Conservation (phyloP, 2,329 filamentous ascomycete species). For the Claviceps paspali region DNA sequence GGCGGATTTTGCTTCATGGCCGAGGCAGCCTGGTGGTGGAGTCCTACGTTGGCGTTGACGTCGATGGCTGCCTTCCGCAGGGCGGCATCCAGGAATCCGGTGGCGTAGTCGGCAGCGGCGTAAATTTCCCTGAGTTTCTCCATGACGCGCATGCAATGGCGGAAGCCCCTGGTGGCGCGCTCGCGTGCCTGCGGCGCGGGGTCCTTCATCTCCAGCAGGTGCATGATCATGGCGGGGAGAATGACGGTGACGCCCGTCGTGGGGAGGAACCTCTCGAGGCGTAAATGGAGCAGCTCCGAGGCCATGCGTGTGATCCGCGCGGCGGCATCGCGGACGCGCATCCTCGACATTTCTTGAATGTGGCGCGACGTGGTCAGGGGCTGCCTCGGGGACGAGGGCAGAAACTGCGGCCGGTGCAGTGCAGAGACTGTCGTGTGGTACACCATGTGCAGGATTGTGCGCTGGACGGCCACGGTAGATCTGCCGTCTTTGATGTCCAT, state of each 20-base stretch:
- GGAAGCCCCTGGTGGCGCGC: conserved; percentile 65
- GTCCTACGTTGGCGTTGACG: conserved; percentile 30
- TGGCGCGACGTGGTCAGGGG: conserved; percentile 43
- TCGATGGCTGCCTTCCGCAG: conserved; percentile 76
- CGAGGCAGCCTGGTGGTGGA: conserved; percentile 17
- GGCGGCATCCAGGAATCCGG: conserved; percentile 82
- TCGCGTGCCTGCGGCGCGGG: conserved; percentile 56
- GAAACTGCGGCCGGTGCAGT: conserved; percentile 77
- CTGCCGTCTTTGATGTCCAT: conserved; percentile 44
- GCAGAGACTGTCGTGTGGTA: conserved; percentile 87
- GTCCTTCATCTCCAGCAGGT: conserved; percentile 83
- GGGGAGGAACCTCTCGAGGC: conserved; percentile 65
- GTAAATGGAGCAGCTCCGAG: conserved; percentile 54
- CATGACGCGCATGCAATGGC: conserved; percentile 85
- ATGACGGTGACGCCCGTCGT: conserved; percentile 86
- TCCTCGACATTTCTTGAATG: conserved; percentile 67
- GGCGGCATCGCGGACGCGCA: conserved; percentile 70
- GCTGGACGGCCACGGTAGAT: conserved; percentile 51
- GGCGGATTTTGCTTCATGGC: conserved; percentile 21
- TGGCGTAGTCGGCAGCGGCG: conserved; percentile 89
- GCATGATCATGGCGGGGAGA: conserved; percentile 84
- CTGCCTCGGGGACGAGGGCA: conserved; percentile 52
- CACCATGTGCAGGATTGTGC: conserved; percentile 82
- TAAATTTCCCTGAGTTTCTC: conserved; percentile 79
- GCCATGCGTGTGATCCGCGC: conserved; percentile 76